Evolutionary conservation across 2,329 filamentous ascomycete genomes (phyloP).

Genomic region (Sporothrix pallida): DNA sequence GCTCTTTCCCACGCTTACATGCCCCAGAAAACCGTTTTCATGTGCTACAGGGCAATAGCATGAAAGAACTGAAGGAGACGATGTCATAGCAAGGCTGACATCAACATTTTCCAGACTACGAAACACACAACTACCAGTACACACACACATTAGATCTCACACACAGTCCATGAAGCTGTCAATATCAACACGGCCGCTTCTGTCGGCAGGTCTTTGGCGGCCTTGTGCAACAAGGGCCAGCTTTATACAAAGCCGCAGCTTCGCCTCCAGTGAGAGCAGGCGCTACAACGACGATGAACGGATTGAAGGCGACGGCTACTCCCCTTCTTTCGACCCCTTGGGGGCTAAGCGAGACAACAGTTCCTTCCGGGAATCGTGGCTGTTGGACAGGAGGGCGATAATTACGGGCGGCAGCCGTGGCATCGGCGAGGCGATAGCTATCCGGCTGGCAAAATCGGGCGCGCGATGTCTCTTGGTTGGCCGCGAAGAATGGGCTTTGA

Average conservation of each 20-base stretch:
- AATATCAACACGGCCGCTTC: neutral
- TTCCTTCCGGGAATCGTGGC: constrained; percentile 29
- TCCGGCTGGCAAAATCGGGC: constrained; percentile 67
- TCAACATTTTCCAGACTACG: neutral
- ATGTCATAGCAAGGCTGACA: neutral
- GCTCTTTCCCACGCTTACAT: neutral
- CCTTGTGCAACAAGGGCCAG: neutral
- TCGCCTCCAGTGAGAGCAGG: neutral
- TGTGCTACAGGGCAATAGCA: too few species aligned
- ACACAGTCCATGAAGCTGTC: neutral
- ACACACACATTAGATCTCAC: neutral
- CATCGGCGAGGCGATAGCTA: constrained; percentile 72
- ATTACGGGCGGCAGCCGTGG: constrained; percentile 74
- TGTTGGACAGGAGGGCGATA: constrained; percentile 60
- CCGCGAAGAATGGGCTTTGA: constrained; percentile 56
- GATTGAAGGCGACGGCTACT: neutral
- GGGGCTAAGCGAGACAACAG: too few species aligned
- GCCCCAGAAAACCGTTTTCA: neutral
- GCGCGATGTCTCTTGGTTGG: constrained; percentile 66
- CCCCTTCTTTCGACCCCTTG: neutral
- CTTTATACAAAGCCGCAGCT: neutral
- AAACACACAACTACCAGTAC: neutral
- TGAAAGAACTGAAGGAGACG: too few species aligned
- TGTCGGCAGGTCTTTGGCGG: neutral
- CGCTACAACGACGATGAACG: neutral